phyloP scores from a whole-genome alignment of 2,329 filamentous ascomycete genomes.

The Ambrosiella cleistominuta region DNA sequence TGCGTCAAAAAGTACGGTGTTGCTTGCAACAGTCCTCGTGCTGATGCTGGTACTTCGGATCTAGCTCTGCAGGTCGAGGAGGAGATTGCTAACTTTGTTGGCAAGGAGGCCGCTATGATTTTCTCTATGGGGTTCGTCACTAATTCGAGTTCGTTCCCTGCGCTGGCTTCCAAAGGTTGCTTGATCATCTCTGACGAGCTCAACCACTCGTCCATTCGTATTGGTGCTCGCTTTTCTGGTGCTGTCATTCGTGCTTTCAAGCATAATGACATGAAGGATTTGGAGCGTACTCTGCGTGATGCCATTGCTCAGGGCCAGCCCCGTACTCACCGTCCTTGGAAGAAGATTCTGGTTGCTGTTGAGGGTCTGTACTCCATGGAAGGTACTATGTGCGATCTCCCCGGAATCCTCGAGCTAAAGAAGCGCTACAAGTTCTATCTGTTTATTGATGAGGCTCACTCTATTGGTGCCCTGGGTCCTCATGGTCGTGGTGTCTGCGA shows the following conservation, averaged over 20 bases:
- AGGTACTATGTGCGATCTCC: conserved; percentile 96
- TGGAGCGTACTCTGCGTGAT: conserved; percentile 75
- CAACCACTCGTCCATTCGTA: conserved; percentile 94
- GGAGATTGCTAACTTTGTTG: conserved; percentile 76
- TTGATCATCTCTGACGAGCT: conserved; percentile 93
- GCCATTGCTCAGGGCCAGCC: conserved; percentile 93
- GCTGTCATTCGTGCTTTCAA: conserved; percentile 93
- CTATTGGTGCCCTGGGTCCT: conserved; percentile 79
- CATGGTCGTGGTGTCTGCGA: conserved; percentile 86
- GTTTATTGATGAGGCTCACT: conserved; percentile 93
- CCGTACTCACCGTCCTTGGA: conserved; percentile 96
- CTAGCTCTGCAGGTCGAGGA: conserved; percentile 78
- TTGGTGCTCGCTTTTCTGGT: conserved; percentile 81
- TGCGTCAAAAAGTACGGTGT: conserved; percentile 73
- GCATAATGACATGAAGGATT: conserved; percentile 84
- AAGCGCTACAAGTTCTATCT: conserved; percentile 93
- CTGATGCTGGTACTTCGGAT: conserved; percentile 74
- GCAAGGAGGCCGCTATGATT: conserved; percentile 86
- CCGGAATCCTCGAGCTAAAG: conserved; percentile 71
- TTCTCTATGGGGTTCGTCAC: conserved; percentile 99
- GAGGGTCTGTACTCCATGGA: conserved; percentile 99
- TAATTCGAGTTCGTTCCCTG: conserved; percentile 83
- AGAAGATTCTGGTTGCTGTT: conserved; percentile 93
- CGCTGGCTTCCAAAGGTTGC: conserved; percentile 79
- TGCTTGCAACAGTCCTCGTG: conserved; percentile 61